Evolutionary conservation across 352 stramenopile genomes (phyloP), one percentile per base, ranked within the genome.

Genomic region (Phytophthora sp.): DNA sequence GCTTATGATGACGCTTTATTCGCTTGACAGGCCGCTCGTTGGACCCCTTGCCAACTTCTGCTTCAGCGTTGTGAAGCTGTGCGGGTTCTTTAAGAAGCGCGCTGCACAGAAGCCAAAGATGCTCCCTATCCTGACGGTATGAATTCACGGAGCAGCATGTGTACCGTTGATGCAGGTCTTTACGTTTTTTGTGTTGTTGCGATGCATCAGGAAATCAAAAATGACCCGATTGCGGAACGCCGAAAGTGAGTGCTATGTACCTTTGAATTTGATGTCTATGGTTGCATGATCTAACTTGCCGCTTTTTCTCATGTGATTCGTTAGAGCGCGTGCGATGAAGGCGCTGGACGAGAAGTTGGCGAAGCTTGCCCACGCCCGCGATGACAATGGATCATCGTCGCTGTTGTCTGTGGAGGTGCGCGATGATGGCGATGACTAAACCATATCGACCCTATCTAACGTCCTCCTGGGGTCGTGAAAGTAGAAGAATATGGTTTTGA

Each of bases 281-380:
- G 27, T 27, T 18, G n/a, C 9, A 18, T 15, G 37, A n/a, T 5
- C 20, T 54, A 38, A 60, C 31, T 26, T 35, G 4, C 5, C 30
- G 12, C 27, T 46, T 15, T 62, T 18, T 23, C 15, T 42, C n/a
- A 15, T 42, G 1, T 37, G 13, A 32, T 3, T n/a, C n/a, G n/a
- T n/a, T 46, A 96, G 87, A 72, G 87, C 85, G 31, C 74, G 87
- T 63, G 87, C 87, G 10, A 94, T 96, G 85, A 93, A 92, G 45
- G 87, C 87, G 21, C 69, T 96, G n/a, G 87, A 96, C 43, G 87
- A 94, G 54, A 96, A 96, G 32, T 66, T 96, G 23, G 87, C 87
- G 28, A 96, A 96, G 51, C 66, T 96, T 23, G 87, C 87, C 9
- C 62, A 82, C 18, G 72, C 69, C 13, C 60, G 60, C 1, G 56